phyloP scores from a whole-genome alignment of 345 rosid species.

The Bruguiera sexangula region DNA sequence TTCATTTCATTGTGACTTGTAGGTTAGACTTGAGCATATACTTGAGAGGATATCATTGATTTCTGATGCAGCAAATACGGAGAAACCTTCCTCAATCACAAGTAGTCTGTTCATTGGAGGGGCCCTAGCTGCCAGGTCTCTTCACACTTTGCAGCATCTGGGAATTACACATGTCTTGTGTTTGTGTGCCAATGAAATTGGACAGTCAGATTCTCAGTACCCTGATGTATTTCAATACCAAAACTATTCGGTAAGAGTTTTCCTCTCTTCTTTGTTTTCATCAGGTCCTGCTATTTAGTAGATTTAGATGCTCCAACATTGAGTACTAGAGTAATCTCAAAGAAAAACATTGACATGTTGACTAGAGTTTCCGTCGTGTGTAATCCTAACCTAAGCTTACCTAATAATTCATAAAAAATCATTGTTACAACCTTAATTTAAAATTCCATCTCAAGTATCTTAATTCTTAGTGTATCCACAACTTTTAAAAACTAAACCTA shows the following conservation, averaged over 20 bases:
- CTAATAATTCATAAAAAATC: no score
- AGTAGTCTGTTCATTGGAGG: conserved; percentile 78
- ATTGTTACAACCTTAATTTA: no score
- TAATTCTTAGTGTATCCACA: no score
- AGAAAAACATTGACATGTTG: neutral
- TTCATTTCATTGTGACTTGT: conserved; percentile 19
- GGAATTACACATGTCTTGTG: conserved; percentile 83
- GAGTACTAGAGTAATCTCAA: neutral
- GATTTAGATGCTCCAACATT: conserved; percentile 1
- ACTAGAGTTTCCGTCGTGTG: neutral
- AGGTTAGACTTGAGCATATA: conserved; percentile 97
- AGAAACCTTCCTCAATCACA: conserved; percentile 85
- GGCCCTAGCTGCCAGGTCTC: conserved; percentile 86
- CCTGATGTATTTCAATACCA: conserved; percentile 72
- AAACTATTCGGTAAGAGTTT: conserved; percentile 74
- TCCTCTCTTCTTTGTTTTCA: conserved; percentile 6
- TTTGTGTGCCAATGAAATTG: conserved; percentile 93
- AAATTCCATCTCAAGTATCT: no score
- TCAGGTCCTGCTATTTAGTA: neutral
- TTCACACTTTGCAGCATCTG: conserved; percentile 71
- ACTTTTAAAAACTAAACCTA: no score
- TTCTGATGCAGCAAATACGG: conserved; percentile 91
- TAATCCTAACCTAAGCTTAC: no score
- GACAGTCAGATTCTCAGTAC: conserved; percentile 89
- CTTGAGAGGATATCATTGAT: conserved; percentile 94